Evolutionary conservation across 768 basidiomycete genomes (phyloP).

Genomic region (Lactifluus echinatus): DNA sequence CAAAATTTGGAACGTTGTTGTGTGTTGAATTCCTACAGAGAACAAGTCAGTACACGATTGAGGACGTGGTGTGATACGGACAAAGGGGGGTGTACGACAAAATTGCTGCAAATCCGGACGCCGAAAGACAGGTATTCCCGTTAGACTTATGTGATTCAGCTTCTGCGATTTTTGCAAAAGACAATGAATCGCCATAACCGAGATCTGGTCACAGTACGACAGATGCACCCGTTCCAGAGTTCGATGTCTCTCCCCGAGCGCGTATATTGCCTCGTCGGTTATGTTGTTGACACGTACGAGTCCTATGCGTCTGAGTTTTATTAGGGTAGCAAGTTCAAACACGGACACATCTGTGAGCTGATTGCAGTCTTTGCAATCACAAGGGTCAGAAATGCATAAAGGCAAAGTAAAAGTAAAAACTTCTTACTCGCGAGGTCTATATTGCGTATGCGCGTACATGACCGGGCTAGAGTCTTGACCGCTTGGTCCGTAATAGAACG

Average conservation of each 20-base stretch:
- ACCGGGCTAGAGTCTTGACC: conserved; percentile 71
- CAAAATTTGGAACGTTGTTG: conserved; percentile 88
- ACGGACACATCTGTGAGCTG: conserved; percentile 90
- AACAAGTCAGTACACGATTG: neutral
- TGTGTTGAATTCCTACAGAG: conserved; percentile 75
- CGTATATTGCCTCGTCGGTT: conserved; percentile 88
- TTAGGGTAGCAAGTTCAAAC: conserved; percentile 78
- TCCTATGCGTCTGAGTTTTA: conserved; percentile 89
- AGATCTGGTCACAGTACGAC: conserved; percentile 94
- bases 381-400: conserved; percentile 14
- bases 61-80: conserved; percentile 31
- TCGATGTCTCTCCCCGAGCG: conserved; percentile 75
- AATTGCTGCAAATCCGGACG: conserved; percentile 80
- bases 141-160: conserved; percentile 89
- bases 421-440: conserved; percentile 91
- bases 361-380: conserved; percentile 53
- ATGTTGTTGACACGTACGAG: conserved; percentile 88
- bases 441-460: conserved; percentile 86
- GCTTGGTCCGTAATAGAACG: conserved; percentile 83
- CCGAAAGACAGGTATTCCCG: conserved; percentile 89
- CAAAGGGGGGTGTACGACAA: conserved; percentile 80
- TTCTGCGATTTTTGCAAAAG: conserved; percentile 80
- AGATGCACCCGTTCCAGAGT: conserved; percentile 93
- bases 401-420: neutral
- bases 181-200: conserved; percentile 87